Conservation (phyloP, 2,329 filamentous ascomycete genomes). For the Sporothrix variecibatus region DNA sequence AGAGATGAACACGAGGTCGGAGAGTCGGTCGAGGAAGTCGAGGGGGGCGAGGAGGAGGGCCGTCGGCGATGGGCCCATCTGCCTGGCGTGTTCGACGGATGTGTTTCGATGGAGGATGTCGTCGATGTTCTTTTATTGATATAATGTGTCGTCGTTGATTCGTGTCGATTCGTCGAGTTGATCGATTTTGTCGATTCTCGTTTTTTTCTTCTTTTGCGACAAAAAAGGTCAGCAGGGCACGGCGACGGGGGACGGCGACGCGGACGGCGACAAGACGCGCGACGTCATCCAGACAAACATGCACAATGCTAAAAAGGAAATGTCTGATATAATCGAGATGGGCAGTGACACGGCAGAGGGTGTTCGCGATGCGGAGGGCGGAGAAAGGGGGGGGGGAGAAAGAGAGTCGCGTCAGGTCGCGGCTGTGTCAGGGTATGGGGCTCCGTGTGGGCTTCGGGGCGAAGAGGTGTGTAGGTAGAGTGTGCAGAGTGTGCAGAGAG, state of each 20-base stretch:
- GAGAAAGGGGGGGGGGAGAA: background rate
- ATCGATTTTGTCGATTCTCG: background rate
- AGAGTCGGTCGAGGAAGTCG: background rate
- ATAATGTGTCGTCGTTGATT: background rate
- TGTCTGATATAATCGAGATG: conserved; percentile 39
- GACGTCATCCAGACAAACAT: conserved; percentile 47
- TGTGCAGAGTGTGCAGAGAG: background rate
- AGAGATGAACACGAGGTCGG: background rate
- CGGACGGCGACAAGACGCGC: conserved; percentile 28
- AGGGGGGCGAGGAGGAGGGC: conserved; percentile 7
- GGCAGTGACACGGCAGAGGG: conserved; percentile 50
- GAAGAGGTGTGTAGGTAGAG: conserved; percentile 24
- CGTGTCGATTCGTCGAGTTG: background rate
- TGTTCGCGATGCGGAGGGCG: conserved; percentile 45
- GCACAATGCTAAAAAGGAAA: conserved; percentile 25
- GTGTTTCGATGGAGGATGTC: background rate
- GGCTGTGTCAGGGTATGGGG: conserved; percentile 42
- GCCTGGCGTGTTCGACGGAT: conserved; percentile 35
- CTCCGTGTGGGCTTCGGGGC: conserved; percentile 33
- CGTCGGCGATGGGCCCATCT: conserved; percentile 44
- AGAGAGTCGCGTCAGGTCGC: conserved; percentile 45
- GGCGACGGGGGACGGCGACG: conserved; percentile 32
- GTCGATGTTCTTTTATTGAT: background rate
- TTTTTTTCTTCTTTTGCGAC: conserved; percentile 36
- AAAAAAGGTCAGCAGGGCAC: conserved; percentile 48